phyloP scores from a whole-genome alignment of 2,329 filamentous ascomycete genomes.

The Pseudogymnoascus verrucosus region DNA sequence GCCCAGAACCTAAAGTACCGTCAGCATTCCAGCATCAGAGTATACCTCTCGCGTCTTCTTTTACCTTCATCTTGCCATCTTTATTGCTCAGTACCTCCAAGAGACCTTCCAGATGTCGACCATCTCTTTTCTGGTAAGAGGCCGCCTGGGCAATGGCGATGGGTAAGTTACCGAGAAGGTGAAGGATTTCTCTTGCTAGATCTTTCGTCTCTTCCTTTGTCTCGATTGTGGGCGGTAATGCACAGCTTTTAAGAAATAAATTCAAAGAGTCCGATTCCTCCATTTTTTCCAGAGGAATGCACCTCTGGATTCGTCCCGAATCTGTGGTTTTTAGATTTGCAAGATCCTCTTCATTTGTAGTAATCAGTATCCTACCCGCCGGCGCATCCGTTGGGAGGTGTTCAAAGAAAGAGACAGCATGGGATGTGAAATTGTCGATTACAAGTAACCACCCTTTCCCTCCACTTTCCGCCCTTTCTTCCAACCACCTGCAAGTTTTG shows the following conservation, averaged over 20 bases:
- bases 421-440: neutral
- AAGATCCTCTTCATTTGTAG: neutral
- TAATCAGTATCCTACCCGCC: neutral
- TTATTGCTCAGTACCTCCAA: neutral
- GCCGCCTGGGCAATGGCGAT: slow-evolving; percentile 23
- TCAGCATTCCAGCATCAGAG: neutral
- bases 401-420: neutral
- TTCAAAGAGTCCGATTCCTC: neutral
- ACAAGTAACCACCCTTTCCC: neutral
- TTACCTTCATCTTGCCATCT: neutral
- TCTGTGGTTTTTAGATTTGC: neutral
- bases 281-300: neutral
- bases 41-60: neutral
- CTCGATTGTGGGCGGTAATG: neutral
- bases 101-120: neutral
- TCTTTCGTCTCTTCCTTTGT: slow-evolving; percentile 11
- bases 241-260: neutral
- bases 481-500: neutral
- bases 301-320: neutral
- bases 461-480: neutral
- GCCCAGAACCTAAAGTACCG: neutral
- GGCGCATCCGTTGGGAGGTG: neutral
- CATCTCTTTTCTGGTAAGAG: neutral
- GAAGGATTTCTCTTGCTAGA: slow-evolving; percentile 17
- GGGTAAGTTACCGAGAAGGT: slow-evolving; percentile 24